Evolutionary conservation across 2,329 filamentous ascomycete species (phyloP).

Genomic region (Lachnellula occidentalis): DNA sequence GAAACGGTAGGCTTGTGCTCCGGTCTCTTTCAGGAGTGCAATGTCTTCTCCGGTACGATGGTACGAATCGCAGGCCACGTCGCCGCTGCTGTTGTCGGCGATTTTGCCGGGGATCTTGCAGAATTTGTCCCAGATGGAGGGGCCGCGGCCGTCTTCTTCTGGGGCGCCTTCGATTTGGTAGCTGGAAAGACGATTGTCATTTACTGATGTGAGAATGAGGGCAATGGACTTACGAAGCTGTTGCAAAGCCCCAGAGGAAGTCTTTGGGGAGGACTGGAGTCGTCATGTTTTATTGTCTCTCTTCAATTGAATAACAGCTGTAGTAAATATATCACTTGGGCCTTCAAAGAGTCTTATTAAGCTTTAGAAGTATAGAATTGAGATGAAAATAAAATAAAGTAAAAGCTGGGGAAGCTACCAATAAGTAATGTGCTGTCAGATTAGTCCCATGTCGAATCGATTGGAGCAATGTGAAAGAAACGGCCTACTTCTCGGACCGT

Average conservation of each 20-base stretch:
- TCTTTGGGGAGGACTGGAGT: conserved; percentile 52
- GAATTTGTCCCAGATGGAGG: conserved; percentile 89
- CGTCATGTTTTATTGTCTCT: conserved; percentile 37
- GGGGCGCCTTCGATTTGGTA: conserved; percentile 82
- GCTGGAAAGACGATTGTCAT: conserved; percentile 38
- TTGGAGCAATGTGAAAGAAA: conserved; percentile 1
- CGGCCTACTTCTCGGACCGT: conserved; percentile 21
- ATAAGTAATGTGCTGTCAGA: conserved; percentile 1
- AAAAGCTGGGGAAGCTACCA: neutral
- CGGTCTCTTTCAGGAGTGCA: conserved; percentile 66
- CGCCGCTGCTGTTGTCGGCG: conserved; percentile 68
- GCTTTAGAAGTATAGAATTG: conserved; percentile 4
- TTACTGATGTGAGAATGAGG: neutral
- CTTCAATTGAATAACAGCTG: conserved; percentile 4
- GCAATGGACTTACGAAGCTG: conserved; percentile 55
- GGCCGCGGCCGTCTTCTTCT: conserved; percentile 69
- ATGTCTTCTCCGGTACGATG: conserved; percentile 74
- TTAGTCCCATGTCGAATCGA: neutral
- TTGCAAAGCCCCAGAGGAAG: conserved; percentile 77
- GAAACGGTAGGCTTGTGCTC: conserved; percentile 74
- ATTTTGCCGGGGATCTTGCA: conserved; percentile 77
- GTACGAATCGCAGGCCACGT: conserved; percentile 81
- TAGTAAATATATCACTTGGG: neutral
- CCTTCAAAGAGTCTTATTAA: neutral
- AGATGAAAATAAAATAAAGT: neutral